Evolutionary conservation across 2,329 filamentous ascomycete species (phyloP), one percentile per base, ranked within the genome.

Genomic region (Alternaria longipes): DNA sequence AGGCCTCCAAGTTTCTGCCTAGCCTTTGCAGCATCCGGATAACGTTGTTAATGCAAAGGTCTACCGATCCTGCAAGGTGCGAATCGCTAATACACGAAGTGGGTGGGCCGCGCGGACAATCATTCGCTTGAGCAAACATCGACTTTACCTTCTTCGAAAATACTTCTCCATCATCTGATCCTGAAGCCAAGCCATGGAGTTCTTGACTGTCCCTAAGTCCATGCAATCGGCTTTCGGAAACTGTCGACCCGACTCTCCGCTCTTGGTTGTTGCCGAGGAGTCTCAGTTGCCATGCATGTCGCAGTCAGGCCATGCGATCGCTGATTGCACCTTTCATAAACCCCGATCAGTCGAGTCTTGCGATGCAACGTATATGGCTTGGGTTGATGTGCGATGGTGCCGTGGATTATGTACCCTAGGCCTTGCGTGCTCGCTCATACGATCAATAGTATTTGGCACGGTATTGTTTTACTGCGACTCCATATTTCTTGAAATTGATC

Each of bases 1-100:
- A 16, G 30, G 38, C 52, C 28, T 45, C 30, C 56, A 40, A 45
- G 50, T 30, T 59, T 32, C 24, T 55, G 56, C 50, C 56, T 54
- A 49, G 50, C 40, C 26, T 34, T 34, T 30, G 42, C 50, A 18
- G 16, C 46, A 50, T 22, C 24, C n/a, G 20, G 26, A 26, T 34
- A 42, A 20, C 20, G 32, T 32, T 42, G 18, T 20, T 30, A 47
- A 36, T 30, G 24, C 51, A 34, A 38, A 34, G 18, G n/a, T n/a
- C 22, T 16, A 59, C 56, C 41, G 42, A 59, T 54, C 42, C 30
- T 53, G 28, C 50, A 30, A 50, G 18, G 20, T n/a, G 46, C 14
- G 22, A 36, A 50, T 47, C 38, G 50, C 28, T 28, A 54, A 26
- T 20, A 54, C 24, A 32, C 45, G 18, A 42, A 54, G 20, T 42